Percentiles rank a stretch among this genome's conserved stretches.
Evolutionary conservation across 164 flowering plant genomes (phyloP).

Genomic region (Vitis labrusca): DNA sequence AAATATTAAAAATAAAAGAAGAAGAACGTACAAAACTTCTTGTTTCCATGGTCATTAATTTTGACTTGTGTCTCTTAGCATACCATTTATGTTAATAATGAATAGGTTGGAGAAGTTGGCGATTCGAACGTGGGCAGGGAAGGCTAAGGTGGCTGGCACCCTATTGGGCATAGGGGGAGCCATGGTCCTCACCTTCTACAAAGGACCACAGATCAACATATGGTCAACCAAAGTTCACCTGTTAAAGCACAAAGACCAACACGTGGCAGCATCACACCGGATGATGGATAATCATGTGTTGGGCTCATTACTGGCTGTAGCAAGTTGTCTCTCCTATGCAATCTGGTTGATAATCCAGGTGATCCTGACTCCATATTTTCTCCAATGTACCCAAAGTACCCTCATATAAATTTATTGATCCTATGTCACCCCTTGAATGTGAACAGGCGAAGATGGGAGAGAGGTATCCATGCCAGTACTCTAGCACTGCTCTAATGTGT

Average conservation of each 20-base stretch:
- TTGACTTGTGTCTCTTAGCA: too few species aligned
- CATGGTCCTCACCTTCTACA: constrained; percentile 27
- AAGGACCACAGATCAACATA: constrained; percentile 19
- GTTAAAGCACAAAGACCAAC: neutral
- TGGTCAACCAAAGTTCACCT: constrained; percentile 35
- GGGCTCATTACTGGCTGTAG: constrained; percentile 8
- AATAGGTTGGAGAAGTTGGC: constrained; percentile 27
- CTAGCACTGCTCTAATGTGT: constrained; percentile 27
- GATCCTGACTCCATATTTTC: neutral
- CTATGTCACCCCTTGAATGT: too few species aligned
- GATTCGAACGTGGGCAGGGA: constrained; percentile 15
- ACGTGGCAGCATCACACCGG: neutral
- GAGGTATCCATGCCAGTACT: constrained; percentile 4
- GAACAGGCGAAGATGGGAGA: constrained; percentile 26
- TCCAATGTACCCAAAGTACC: too few species aligned
- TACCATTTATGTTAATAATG: too few species aligned
- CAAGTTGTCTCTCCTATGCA: constrained; percentile 13
- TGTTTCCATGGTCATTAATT: too few species aligned
- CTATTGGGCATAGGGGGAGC: constrained; percentile 32
- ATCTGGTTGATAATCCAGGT: constrained; percentile 23
- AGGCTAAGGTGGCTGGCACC: constrained; percentile 28
- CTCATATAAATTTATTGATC: too few species aligned
- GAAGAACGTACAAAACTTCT: too few species aligned
- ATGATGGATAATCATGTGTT: neutral
- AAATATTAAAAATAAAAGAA: too few species aligned